Conservation (phyloP, 2,329 filamentous ascomycete species). For the Raffaelea albimanens region DNA sequence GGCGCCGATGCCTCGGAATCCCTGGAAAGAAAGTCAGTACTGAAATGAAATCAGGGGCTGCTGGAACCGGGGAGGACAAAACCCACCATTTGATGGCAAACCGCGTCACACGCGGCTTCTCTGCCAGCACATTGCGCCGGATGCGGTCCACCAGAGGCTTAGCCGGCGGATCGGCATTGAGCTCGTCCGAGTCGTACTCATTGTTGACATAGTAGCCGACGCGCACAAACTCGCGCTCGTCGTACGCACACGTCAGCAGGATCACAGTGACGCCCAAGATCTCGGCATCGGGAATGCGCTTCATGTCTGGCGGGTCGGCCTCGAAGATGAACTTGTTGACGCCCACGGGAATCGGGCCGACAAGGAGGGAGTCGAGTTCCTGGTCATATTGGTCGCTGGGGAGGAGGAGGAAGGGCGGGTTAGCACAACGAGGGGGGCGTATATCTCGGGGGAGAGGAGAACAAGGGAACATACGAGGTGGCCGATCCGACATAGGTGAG, state of each 20-base stretch:
- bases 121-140: slow-evolving; percentile 81
- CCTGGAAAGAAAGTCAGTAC: slow-evolving; percentile 39
- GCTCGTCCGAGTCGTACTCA: slow-evolving; percentile 88
- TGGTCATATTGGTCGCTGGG: slow-evolving; percentile 89
- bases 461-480: slow-evolving; percentile 56
- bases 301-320: slow-evolving; percentile 83
- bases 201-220: slow-evolving; percentile 99
- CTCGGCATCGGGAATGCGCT: slow-evolving; percentile 86
- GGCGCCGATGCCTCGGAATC: slow-evolving; percentile 96
- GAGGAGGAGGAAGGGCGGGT: background rate
- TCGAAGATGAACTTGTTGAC: slow-evolving; percentile 99
- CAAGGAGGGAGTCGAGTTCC: slow-evolving; percentile 92
- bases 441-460: slow-evolving; percentile 6
- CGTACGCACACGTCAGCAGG: slow-evolving; percentile 91
- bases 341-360: slow-evolving; percentile 93
- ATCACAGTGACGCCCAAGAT: slow-evolving; percentile 96
- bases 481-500: slow-evolving; percentile 97
- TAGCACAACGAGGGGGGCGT: background rate
- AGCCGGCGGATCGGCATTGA: slow-evolving; percentile 78
- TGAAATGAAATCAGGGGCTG: background rate
- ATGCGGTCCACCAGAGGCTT: slow-evolving; percentile 93
- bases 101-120: slow-evolving; percentile 94
- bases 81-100: slow-evolving; percentile 97
- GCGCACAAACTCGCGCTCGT: slow-evolving; percentile 91
- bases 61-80: background rate